A percentile compares a stretch with the other conserved stretches of the same genome.
phyloP scores from a whole-genome alignment of 2,329 filamentous ascomycete genomes.

The Anisogramma anomala region DNA sequence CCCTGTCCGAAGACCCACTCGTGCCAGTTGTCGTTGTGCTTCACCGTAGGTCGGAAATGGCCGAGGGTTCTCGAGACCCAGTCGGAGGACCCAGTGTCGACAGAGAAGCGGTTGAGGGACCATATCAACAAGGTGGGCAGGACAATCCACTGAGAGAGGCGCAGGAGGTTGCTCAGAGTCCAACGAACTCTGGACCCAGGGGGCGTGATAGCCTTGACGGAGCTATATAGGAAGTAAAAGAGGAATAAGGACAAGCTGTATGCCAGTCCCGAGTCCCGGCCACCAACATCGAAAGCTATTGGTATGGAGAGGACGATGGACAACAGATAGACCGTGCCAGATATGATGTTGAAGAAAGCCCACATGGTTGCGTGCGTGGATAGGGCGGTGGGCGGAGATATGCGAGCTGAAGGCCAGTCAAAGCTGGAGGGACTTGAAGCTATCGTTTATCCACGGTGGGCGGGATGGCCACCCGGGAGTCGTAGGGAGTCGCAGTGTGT shows the following conservation, averaged over 20 bases:
- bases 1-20: slow-evolving; percentile 85
- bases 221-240: slow-evolving; percentile 85
- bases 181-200: slow-evolving; percentile 63
- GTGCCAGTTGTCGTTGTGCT: slow-evolving; percentile 50
- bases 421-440: neutral
- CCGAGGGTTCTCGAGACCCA: slow-evolving; percentile 77
- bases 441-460: neutral
- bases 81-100: slow-evolving; percentile 64
- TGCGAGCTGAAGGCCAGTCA: neutral
- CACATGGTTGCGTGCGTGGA: slow-evolving; percentile 48
- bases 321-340: slow-evolving; percentile 75
- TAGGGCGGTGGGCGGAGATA: slow-evolving; percentile 13
- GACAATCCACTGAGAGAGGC: slow-evolving; percentile 73
- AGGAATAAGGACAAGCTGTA: slow-evolving; percentile 81
- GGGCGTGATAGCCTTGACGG: slow-evolving; percentile 70
- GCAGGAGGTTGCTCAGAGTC: slow-evolving; percentile 56
- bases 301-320: slow-evolving; percentile 93
- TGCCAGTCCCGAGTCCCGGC: slow-evolving; percentile 82
- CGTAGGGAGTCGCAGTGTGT: neutral
- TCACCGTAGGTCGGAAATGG: slow-evolving; percentile 47
- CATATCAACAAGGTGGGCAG: slow-evolving; percentile 83
- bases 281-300: slow-evolving; percentile 94
- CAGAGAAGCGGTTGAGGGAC: slow-evolving; percentile 89
- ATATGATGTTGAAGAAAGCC: slow-evolving; percentile 66
- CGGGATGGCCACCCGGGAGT: neutral